Evolutionary conservation across 202 grass and related monocot genomes (phyloP).

Genomic region (Schoenoplectus triqueter): DNA sequence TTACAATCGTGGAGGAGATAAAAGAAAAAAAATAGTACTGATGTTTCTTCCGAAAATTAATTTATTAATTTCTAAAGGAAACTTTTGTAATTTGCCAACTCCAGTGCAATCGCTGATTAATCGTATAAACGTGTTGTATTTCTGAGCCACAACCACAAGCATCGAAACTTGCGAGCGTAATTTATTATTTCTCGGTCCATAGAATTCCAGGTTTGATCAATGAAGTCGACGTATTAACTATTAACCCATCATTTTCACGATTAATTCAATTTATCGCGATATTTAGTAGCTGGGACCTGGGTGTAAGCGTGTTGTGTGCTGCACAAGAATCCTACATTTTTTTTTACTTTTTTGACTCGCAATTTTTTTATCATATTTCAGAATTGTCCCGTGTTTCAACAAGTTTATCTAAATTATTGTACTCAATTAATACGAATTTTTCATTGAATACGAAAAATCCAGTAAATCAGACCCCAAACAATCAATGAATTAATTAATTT

Average conservation of each 20-base stretch:
- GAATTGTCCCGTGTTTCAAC: neutral
- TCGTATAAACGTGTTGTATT: conserved; percentile 15
- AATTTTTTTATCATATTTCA: neutral
- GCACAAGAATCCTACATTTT: too few species aligned
- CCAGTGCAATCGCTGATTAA: neutral
- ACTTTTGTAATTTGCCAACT: neutral
- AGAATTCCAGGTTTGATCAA: neutral
- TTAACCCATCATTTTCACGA: too few species aligned
- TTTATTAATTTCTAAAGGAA: neutral
- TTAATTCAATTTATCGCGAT: too few species aligned
- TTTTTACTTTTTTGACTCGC: too few species aligned
- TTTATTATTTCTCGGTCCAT: neutral
- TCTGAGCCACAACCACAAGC: neutral
- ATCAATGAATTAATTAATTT: neutral
- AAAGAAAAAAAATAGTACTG: neutral
- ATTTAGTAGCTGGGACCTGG: too few species aligned
- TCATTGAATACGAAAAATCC: neutral
- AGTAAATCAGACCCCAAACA: neutral
- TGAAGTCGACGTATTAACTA: neutral
- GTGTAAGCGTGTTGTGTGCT: too few species aligned
- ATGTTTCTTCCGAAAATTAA: neutral
- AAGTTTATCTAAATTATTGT: neutral
- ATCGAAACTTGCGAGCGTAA: neutral
- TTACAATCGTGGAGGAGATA: too few species aligned
- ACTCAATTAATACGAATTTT: neutral